Evolutionary conservation across 805 yeast species (phyloP).

Genomic region (Candida palmyrensis): DNA sequence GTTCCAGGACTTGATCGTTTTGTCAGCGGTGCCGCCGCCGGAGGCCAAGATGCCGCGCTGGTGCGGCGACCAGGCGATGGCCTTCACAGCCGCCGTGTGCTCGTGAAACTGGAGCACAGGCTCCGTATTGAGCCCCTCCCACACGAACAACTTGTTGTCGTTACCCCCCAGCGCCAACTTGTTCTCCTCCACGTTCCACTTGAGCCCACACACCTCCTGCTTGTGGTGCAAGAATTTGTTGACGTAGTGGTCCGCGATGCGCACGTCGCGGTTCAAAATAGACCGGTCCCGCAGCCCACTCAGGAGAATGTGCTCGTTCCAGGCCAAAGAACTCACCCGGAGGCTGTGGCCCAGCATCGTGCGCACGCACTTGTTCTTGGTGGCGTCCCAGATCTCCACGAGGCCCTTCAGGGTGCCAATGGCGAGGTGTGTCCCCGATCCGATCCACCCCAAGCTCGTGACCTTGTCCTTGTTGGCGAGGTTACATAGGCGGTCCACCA

Average conservation of each 20-base stretch:
- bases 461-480: constrained; percentile 64
- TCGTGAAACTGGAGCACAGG: constrained; percentile 75
- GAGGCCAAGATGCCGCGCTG: constrained; percentile 89
- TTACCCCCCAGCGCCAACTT: constrained; percentile 94
- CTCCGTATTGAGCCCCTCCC: constrained; percentile 71
- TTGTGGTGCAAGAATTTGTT: constrained; percentile 68
- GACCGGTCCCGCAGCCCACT: constrained; percentile 85
- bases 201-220: constrained; percentile 95
- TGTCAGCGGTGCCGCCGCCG: constrained; percentile 97
- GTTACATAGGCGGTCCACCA: constrained; percentile 76
- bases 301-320: constrained; percentile 87
- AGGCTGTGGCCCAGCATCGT: constrained; percentile 88
- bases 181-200: constrained; percentile 89
- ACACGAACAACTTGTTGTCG: constrained; percentile 79
- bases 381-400: constrained; percentile 94
- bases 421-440: constrained; percentile 90
- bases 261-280: constrained; percentile 86
- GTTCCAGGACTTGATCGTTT: constrained; percentile 88
- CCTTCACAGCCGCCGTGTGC: constrained; percentile 94
- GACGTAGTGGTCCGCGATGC: constrained; percentile 78
- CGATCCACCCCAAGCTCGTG: constrained; percentile 89
- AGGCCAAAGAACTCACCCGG: constrained; percentile 82
- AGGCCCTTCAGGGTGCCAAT: constrained; percentile 83
- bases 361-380: constrained; percentile 73
- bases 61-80: constrained; percentile 97